Base-by-base conservation (phyloP, 176 grass and related monocot species). In the Hordeum marinum region DNA sequence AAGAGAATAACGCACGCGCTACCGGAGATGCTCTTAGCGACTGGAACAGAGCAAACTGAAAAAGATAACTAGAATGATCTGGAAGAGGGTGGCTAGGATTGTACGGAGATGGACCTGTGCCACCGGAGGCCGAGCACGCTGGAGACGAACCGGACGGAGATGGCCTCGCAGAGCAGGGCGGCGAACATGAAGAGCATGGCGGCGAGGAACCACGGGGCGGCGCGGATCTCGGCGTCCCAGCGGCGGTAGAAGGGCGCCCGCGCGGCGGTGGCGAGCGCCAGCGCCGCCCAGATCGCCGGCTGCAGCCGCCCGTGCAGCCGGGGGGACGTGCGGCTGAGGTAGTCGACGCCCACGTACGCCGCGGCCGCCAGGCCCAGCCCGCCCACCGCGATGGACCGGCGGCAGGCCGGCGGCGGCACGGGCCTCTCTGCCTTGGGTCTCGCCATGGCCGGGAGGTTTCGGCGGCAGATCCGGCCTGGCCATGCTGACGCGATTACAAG, bases 121-220 rank as follows among this genome's bases (percentile, higher is more conserved):
- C 96, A 98, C 21, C 85, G 89, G 31, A 94, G 89, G 7, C 93
- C 93, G 63, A 98, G 88, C 17, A 98, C 96, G 13, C 89, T 82
- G 54, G 93, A 92, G 58, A 95, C 96, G 80, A 88, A 98, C 13
- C 93, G 85, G 21, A 98, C 93, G 15, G 91, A 95, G 80, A 98
- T 57, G 85, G 87, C 87, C 76, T 98, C 96, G 50, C 82, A 95
- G 32, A 98, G 87, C 40, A 92, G 79, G 21, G 93, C 84, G 21
- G 82, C 65, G 71, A 98, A 84, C 90, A 98, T 85, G 89, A 98
- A 89, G 36, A 76, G 70, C 24, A 95, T 72, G 34, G 96, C 88
- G 42, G 79, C 93, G 46, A 98, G 78, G 80, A 98, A 98, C 65
- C 89, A 83, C 18, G 90, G 68, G 15, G 89, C 93, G 17, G 85